A percentile compares a stretch with the other conserved stretches of the same genome.
Conservation (phyloP, 306 rosid genomes). For the Pachyrhizus erosus region DNA sequence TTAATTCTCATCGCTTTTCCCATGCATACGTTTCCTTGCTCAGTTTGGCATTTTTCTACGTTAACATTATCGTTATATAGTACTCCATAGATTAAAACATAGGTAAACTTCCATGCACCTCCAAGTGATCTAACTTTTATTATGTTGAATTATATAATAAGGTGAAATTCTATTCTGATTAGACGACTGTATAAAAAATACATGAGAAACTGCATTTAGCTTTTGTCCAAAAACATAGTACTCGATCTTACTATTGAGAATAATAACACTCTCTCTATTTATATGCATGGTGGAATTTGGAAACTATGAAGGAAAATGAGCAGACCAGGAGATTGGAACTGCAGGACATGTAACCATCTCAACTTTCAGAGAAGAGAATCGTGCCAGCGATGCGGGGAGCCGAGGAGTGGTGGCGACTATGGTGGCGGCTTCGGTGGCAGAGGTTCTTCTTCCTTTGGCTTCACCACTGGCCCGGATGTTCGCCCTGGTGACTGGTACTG, state of each 20-base stretch:
- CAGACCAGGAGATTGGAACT: conserved; percentile 97
- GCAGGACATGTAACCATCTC: conserved; percentile 86
- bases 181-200: not conserved
- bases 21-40: conserved; percentile 7
- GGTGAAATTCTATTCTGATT: not conserved
- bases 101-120: not conserved
- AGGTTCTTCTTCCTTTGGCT: conserved; percentile 60
- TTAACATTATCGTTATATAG: not conserved
- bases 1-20: not conserved
- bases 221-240: no score
- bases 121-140: not conserved
- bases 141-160: not conserved
- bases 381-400: conserved; percentile 80
- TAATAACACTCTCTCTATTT: not conserved
- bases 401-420: conserved; percentile 46
- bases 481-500: conserved; percentile 97
- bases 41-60: not conserved
- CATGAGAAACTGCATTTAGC: not conserved
- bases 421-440: conserved; percentile 54
- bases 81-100: no score
- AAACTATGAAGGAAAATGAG: conserved; percentile 53
- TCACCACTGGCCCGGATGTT: conserved; percentile 86
- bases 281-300: conserved; percentile 10
- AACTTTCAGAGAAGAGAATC: conserved; percentile 90
- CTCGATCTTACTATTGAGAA: not conserved